These are phyloP conservation scores for Nigrospora sphaerica DNA, from an alignment of 2,329 filamentous ascomycete genomes.

Conservation along the genomic window DNA sequence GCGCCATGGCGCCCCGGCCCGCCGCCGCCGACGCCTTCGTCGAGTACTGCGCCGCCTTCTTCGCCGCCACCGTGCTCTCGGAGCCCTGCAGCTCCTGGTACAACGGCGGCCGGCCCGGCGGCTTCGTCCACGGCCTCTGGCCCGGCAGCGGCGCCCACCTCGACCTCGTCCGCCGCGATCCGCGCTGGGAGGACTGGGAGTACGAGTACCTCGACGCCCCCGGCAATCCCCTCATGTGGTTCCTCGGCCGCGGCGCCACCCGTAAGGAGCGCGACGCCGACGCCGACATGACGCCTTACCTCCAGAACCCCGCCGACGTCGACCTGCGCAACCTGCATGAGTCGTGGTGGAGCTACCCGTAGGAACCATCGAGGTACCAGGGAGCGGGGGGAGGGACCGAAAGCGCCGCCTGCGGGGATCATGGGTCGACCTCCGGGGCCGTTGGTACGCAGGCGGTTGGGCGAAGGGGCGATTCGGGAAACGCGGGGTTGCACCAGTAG, in stretches of 20 bases:
- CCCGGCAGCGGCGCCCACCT: slow-evolving; percentile 60
- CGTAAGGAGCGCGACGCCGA: slow-evolving; percentile 45
- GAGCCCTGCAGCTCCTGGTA: slow-evolving; percentile 67
- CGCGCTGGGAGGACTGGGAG: slow-evolving; percentile 49
- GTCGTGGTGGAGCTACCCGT: slow-evolving; percentile 49
- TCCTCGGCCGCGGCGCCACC: slow-evolving; percentile 64
- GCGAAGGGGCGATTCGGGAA: too few relatives aligned
- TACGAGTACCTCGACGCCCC: slow-evolving; percentile 36
- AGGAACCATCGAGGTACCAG: too few relatives aligned
- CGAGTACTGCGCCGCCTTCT: slow-evolving; percentile 51
- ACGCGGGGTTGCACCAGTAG: too few relatives aligned
- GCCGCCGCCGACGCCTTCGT: slow-evolving; percentile 58
- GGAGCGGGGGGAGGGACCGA: too few relatives aligned
- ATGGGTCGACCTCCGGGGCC: too few relatives aligned
- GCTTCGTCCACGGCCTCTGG: slow-evolving; percentile 61
- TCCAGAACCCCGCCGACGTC: slow-evolving; percentile 46
- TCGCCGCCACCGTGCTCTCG: slow-evolving; percentile 44
- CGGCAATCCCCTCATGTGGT: slow-evolving; percentile 49
- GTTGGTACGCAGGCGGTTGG: too few relatives aligned
- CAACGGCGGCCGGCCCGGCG: slow-evolving; percentile 57
- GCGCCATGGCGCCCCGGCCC: slow-evolving; percentile 48
- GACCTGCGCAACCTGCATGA: slow-evolving; percentile 60
- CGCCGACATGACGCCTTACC: slow-evolving; percentile 57
- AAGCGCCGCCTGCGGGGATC: too few relatives aligned
- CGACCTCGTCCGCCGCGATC: slow-evolving; percentile 48